Conservation (phyloP, 2,329 filamentous ascomycete species). For the Cladosporium cucumerinum region DNA sequence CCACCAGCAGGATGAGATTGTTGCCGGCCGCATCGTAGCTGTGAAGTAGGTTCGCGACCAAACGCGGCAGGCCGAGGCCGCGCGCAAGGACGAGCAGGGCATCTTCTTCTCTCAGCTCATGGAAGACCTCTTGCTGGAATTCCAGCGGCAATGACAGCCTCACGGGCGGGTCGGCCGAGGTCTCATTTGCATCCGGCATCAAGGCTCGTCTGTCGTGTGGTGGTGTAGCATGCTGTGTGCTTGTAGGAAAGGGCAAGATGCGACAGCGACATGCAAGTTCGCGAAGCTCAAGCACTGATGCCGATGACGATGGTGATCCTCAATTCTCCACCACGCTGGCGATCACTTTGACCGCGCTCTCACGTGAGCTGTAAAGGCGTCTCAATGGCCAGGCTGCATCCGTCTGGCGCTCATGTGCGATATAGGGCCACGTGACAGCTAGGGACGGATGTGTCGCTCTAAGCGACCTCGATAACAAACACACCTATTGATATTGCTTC, state of each 20-base stretch:
- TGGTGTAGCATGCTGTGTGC: background rate
- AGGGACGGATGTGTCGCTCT: background rate
- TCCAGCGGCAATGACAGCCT: slow-evolving; percentile 78
- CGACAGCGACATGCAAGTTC: background rate
- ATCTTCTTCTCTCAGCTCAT: slow-evolving; percentile 85
- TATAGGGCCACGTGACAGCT: background rate
- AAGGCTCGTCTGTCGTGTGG: background rate
- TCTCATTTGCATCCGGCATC: slow-evolving; percentile 13
- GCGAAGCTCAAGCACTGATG: slow-evolving; percentile 1
- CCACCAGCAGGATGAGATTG: slow-evolving; percentile 84
- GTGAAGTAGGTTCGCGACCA: slow-evolving; percentile 94
- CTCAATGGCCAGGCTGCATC: background rate
- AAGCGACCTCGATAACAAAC: background rate
- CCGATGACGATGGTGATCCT: background rate
- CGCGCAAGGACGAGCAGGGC: slow-evolving; percentile 88
- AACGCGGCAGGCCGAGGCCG: slow-evolving; percentile 84
- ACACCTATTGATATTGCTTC: background rate
- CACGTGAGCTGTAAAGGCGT: background rate
- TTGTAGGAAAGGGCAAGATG: background rate
- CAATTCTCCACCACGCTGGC: background rate
- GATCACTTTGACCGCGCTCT: background rate
- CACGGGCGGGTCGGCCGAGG: slow-evolving; percentile 51
- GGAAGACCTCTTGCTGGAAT: slow-evolving; percentile 95
- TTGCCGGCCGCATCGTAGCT: slow-evolving; percentile 95
- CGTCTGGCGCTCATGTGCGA: background rate